Percentiles rank a stretch among this genome's conserved stretches.
Evolutionary conservation across 2,329 filamentous ascomycete genomes (phyloP).

Genomic region (Sclerotinia spermophila): DNA sequence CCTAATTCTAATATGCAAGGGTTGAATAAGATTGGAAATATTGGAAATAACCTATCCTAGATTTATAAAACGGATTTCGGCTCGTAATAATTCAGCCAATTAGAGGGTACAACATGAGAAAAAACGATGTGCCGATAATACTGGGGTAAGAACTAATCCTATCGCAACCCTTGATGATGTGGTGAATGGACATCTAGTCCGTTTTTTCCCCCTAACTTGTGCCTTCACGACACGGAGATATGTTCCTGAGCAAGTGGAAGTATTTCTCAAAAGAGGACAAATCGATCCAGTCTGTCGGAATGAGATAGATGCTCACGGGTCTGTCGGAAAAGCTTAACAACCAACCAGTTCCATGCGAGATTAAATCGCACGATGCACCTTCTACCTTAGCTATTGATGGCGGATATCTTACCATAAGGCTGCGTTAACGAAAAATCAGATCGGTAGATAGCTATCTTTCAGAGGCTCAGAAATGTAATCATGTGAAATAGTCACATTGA

Average conservation of each 20-base stretch:
- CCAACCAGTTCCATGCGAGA: constrained; percentile 12
- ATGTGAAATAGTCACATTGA: background rate
- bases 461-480: background rate
- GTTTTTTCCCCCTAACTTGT: background rate
- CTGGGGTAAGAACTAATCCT: background rate
- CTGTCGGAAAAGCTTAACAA: constrained; percentile 1
- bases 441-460: background rate
- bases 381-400: background rate
- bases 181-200: background rate
- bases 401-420: constrained; percentile 13
- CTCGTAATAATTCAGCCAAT: constrained; percentile 2
- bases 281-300: constrained; percentile 8
- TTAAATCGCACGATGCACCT: background rate
- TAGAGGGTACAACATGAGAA: background rate
- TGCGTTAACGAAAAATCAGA: constrained; percentile 8
- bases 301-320: background rate
- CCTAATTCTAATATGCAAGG: background rate
- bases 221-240: background rate
- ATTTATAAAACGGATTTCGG: background rate
- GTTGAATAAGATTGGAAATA: background rate
- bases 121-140: background rate
- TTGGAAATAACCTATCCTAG: background rate
- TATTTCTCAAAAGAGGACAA: background rate
- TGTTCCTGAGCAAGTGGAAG: background rate
- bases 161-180: constrained; percentile 3